Evolutionary conservation across 768 basidiomycete species (phyloP).

Genomic region (Ramaria rubella): DNA sequence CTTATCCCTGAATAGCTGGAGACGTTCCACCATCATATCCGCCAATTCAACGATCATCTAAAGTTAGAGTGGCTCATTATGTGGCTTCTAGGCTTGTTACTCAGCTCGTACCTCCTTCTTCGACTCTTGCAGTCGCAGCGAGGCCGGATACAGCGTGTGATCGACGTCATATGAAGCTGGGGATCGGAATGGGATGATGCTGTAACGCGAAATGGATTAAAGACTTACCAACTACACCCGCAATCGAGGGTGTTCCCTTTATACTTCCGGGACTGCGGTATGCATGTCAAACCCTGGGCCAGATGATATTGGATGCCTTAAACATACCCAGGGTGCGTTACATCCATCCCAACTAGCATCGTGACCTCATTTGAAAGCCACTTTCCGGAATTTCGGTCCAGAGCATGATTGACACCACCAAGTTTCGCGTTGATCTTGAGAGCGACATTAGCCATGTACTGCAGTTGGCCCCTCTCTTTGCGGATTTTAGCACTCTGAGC

Average conservation of each 20-base stretch:
- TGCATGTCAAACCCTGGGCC: constrained; percentile 23
- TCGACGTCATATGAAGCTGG: constrained; percentile 35
- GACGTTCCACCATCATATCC: constrained; percentile 66
- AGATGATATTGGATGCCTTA: neutral
- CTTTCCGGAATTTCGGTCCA: constrained; percentile 47
- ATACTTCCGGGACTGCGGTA: constrained; percentile 64
- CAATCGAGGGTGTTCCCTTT: constrained; percentile 74
- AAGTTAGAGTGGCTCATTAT: neutral
- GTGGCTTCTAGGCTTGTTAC: neutral
- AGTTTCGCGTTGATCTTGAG: constrained; percentile 81
- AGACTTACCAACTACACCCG: constrained; percentile 69
- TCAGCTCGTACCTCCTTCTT: constrained; percentile 58
- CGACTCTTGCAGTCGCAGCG: constrained; percentile 57
- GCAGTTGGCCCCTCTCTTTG: constrained; percentile 65
- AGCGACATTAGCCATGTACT: constrained; percentile 78
- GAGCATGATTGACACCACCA: constrained; percentile 69
- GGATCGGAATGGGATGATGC: neutral
- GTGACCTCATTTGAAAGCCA: constrained; percentile 66
- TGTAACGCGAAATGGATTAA: neutral
- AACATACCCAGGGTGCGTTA: constrained; percentile 11
- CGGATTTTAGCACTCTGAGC: constrained; percentile 67
- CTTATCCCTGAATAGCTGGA: constrained; percentile 50
- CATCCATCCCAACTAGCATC: constrained; percentile 79
- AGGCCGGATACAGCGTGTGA: constrained; percentile 76
- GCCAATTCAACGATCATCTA: constrained; percentile 59